Evolutionary conservation across 176 grass and related monocot species (phyloP), one percentile per base, ranked within the genome.

Genomic region (Raddia distichophylla): DNA sequence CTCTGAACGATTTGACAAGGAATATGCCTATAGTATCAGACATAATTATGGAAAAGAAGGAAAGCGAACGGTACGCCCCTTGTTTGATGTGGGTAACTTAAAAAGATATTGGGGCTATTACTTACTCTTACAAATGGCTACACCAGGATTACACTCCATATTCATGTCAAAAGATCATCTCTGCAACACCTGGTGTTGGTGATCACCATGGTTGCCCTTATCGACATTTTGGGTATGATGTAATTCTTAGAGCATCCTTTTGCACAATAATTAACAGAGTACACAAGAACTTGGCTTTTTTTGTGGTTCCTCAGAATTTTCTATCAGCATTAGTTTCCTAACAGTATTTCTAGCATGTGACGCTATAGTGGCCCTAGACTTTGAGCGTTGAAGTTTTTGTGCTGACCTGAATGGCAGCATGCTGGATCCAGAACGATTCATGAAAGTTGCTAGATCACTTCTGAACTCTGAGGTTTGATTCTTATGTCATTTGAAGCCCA

Each of bases 41-140:
- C 87, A 95, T 70, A 93, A 93, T 62, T 99, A 99, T 64, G 96
- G 96, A 85, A 99, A 99, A 91, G 93, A 99, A 93, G 96, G 93
- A 86, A 99, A 98, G 76, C 81, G 96, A 55, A 93, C 82, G 8
- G 96, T 98, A 95, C 71, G 83, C 8, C 55, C 40, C 73, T 74
- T 67, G 57, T 66, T 67, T 32, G 46, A 59, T 73, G 8, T 61
- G 22, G 4, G 0, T 70, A 81, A 44, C 15, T 49, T 65, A n/a
- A 51, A 60, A 73, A 15, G 61, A n/a, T 32, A 52, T 32, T 73
- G n/a, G 32, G 79, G 42, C 56, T 77, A 65, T 71, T 87, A 74
- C 49, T 87, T 44, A 60, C 19, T 65, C 50, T 80, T 35, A 64
- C 73, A 77, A 73, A 51, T 85, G n/a, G 17, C 59, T 89, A 19